phyloP scores from a whole-genome alignment of 2,329 filamentous ascomycete species.

The Beauveria asiatica region DNA sequence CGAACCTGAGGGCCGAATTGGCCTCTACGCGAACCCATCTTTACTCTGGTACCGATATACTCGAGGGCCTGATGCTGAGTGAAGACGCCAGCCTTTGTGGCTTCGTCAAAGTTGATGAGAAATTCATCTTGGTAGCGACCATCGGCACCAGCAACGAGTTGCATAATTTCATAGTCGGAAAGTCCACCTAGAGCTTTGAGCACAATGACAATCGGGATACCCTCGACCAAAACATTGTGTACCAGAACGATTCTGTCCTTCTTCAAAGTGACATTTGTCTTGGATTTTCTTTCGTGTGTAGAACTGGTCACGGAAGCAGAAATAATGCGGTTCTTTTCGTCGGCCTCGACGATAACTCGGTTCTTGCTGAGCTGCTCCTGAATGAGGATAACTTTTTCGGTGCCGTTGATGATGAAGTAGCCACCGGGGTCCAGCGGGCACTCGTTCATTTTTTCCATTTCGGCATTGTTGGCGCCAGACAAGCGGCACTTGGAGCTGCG shows the following conservation, averaged over 20 bases:
- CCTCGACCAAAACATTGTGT: conserved; percentile 88
- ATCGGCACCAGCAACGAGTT: conserved; percentile 82
- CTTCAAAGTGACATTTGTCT: conserved; percentile 91
- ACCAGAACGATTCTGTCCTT: conserved; percentile 84
- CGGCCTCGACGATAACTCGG: conserved; percentile 91
- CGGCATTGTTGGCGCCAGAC: conserved; percentile 69
- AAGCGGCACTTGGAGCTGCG: conserved; percentile 90
- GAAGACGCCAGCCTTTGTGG: conserved; percentile 71
- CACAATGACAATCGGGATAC: conserved; percentile 89
- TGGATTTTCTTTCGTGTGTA: conserved; percentile 94
- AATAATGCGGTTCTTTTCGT: conserved; percentile 85
- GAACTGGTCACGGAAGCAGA: conserved; percentile 96
- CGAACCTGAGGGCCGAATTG: conserved; percentile 47
- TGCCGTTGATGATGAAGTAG: conserved; percentile 96
- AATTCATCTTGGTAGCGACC: conserved; percentile 90
- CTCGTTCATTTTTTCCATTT: conserved; percentile 91
- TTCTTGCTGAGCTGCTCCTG: conserved; percentile 99
- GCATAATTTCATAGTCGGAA: conserved; percentile 89
- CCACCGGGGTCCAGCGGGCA: conserved; percentile 93
- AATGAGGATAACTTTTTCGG: conserved; percentile 96
- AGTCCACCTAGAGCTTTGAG: conserved; percentile 90
- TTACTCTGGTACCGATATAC: conserved; percentile 78
- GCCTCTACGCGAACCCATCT: conserved; percentile 67
- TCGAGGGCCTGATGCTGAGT: conserved; percentile 95
- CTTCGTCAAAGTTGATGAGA: conserved; percentile 89